phyloP scores from a whole-genome alignment of 2,329 filamentous ascomycete species.

The Aspergillus calidoustus region DNA sequence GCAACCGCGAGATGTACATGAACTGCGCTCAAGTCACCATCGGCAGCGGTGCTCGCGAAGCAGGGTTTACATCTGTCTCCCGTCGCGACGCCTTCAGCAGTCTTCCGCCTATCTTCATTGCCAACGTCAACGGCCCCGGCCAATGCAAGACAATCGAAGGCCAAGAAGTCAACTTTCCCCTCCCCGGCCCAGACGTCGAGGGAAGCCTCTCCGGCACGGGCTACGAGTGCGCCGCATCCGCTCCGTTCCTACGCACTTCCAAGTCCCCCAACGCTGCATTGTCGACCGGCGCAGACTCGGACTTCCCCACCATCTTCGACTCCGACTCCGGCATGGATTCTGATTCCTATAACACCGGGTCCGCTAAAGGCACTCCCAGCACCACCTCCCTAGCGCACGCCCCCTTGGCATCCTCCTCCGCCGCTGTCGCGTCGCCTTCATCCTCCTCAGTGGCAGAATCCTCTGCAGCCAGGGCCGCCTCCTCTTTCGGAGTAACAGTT shows the following conservation, averaged over 20 bases:
- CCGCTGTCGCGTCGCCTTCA: constrained; percentile 3
- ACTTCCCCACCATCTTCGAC: background rate
- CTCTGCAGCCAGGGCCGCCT: constrained; percentile 18
- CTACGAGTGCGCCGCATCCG: constrained; percentile 37
- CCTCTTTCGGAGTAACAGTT: background rate
- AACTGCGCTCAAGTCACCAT: constrained; percentile 77
- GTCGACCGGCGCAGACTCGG: constrained; percentile 2
- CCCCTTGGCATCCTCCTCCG: background rate
- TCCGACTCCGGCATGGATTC: background rate
- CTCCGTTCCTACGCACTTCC: constrained; percentile 36
- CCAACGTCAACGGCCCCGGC: constrained; percentile 63
- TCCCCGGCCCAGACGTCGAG: constrained; percentile 63
- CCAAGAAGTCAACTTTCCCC: constrained; percentile 66
- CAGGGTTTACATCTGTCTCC: constrained; percentile 18
- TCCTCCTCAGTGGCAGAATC: constrained; percentile 18
- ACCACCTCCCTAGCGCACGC: background rate
- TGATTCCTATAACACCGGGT: background rate
- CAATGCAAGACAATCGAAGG: constrained; percentile 62
- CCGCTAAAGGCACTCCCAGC: background rate
- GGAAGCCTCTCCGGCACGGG: constrained; percentile 41
- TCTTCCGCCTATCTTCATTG: constrained; percentile 72
- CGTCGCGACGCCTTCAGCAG: constrained; percentile 49
- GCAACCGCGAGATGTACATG: constrained; percentile 87
- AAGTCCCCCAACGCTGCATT: constrained; percentile 15
- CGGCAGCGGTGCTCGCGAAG: constrained; percentile 26